Evolutionary conservation across 139 green algal genomes (phyloP), one percentile per base, ranked within the genome.

Genomic region (Chlamydomonas eustigma): DNA sequence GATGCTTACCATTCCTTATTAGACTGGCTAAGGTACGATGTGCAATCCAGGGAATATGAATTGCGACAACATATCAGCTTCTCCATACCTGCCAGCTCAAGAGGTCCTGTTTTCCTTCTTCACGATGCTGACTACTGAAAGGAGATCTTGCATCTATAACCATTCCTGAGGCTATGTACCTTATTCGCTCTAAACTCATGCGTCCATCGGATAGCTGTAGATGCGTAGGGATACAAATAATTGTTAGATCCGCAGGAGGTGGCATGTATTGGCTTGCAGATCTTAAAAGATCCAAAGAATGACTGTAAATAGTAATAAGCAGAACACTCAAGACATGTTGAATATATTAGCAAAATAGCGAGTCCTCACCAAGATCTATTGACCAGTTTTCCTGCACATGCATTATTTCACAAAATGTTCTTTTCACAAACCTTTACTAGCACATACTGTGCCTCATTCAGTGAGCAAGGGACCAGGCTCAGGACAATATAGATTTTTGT

Each of bases 11-110:
- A n/a, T n/a, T n/a, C n/a, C n/a, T n/a, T n/a, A n/a, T n/a, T n/a
- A n/a, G n/a, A n/a, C n/a, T n/a, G n/a, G n/a, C n/a, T n/a, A n/a
- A n/a, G n/a, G n/a, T n/a, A n/a, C n/a, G n/a, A n/a, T n/a, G n/a
- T n/a, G n/a, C n/a, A n/a, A n/a, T n/a, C n/a, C n/a, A n/a, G n/a
- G n/a, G n/a, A n/a, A n/a, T n/a, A n/a, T n/a, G n/a, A n/a, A n/a
- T n/a, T n/a, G n/a, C n/a, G n/a, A n/a, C n/a, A n/a, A n/a, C n/a
- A n/a, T n/a, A n/a, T n/a, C n/a, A n/a, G n/a, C n/a, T n/a, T n/a
- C n/a, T n/a, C n/a, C n/a, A n/a, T n/a, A 73, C 66, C 63, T 70
- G 65, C 34, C 32, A 73, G 65, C 50, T 18, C 32, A 73, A 18
- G 33, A 73, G 50, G 32, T 5, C 28, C 65, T 73, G 32, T 18